Evolutionary conservation across 2,329 filamentous ascomycete genomes (phyloP), one percentile per base, ranked within the genome.

Genomic region (Grosmannia penicillata): DNA sequence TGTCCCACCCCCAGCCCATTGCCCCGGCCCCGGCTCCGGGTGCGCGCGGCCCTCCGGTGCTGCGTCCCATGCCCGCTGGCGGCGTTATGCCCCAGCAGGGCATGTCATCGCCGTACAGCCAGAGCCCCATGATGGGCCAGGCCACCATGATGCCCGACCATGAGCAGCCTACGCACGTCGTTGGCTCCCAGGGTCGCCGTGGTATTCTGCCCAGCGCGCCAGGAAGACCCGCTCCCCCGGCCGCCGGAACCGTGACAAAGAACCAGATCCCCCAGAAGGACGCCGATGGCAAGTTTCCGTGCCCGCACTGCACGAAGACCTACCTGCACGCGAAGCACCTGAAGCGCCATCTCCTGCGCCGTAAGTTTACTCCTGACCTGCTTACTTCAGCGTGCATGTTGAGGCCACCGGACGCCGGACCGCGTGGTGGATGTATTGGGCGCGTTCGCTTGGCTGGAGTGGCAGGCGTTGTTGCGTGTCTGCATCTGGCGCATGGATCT

Each of bases 281-380:
- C 59, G 85, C 86, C 8, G 89, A 96, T 57, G 91, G 91, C 55
- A 96, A 96, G 66, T 98, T 93, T 56, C 89, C 91, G 43, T 98
- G 91, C 63, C 86, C 86, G 52, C 87, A 96, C 59, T 98, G 91
- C 65, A 94, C 85, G 52, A 96, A 96, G 69, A 95, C 87, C 7
- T 98, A 98, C 56, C 70, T 96, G 41, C 91, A 96, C 58, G 82
- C 89, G 33, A 96, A 98, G 69, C 91, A 96, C 62, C 62, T 96
- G 51, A 96, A 96, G 72, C 82, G 91, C 53, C 91, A 96, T 70
- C 72, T 96, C 43, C 67, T 96, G 50, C 73, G 91, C 70, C 91
- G 89, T 95, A 73, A 86, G 87, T 82, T 21, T 34, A 10, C 36
- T 33, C 13, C 28, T 27, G 17, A 14, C n/a, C n/a, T n/a, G n/a